phyloP scores from a whole-genome alignment of 2,329 filamentous ascomycete species.

The Emergomyces orientalis region DNA sequence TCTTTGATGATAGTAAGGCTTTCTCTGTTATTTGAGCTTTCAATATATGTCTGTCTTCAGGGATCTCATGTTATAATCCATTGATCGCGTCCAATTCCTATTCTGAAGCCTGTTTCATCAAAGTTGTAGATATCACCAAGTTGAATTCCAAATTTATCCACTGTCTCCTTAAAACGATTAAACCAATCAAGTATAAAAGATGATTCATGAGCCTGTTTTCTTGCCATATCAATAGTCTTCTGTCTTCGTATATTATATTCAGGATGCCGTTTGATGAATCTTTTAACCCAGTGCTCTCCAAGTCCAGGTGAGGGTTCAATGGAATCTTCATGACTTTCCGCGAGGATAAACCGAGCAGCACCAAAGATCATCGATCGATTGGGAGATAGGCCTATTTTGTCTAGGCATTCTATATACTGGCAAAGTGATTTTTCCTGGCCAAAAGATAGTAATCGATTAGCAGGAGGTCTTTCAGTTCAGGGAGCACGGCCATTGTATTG shows the following conservation, averaged over 20 bases:
- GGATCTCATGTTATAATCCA: background rate
- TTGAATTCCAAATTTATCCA: background rate
- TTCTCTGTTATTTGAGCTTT: background rate
- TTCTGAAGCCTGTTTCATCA: background rate
- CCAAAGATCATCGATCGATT: background rate
- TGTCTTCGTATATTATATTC: background rate
- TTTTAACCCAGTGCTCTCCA: background rate
- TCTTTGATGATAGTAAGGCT: background rate
- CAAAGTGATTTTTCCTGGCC: background rate
- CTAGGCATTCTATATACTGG: background rate
- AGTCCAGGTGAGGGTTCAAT: background rate
- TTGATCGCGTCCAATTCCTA: background rate
- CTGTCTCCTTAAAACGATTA: background rate
- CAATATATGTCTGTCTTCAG: background rate
- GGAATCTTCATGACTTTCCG: background rate
- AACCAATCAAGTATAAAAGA: background rate
- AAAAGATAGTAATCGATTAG: background rate
- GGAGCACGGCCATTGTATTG: background rate
- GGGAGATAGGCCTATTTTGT: background rate
- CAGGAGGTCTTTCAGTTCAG: background rate
- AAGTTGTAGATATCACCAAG: background rate
- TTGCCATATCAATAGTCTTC: background rate
- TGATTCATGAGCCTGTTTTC: background rate
- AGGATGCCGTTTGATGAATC: background rate
- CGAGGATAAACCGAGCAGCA: background rate